Evolutionary conservation across 768 basidiomycete genomes (phyloP), one percentile per base, ranked within the genome.

Genomic region (Hygrophoropsis aurantiaca): DNA sequence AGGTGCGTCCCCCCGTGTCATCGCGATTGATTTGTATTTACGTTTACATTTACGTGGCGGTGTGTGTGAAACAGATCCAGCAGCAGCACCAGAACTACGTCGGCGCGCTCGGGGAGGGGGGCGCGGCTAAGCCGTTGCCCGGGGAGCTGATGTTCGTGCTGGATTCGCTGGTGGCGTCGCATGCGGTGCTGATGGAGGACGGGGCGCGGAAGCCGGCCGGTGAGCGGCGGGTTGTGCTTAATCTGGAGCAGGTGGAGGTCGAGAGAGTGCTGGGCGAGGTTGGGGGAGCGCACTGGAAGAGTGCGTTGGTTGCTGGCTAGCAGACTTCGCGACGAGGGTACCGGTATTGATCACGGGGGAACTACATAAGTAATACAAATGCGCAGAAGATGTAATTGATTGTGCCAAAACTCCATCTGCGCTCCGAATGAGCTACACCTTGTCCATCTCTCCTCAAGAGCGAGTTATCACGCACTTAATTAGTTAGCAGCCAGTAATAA

Each of bases 231-330:
- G 73, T 95, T 1, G 67, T 91, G 49, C 69, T 94, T n/a, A 92
- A 91, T 58, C 60, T 95, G 51, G 94, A 95, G 62, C 81, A 84
- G 51, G 73, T 72, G 0, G 94, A 97, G 55, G 86, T 94, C 0
- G 90, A 94, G 66, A 75, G 90, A 45, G 87, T 91, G 20, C 69
- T 97, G 39, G 80, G 88, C 36, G 90, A 91, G 46, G 78, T 90
- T 16, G 93, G 91, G 5, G 87, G 87, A 13, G 54, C 66, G 18
- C 59, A 59, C 8, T 90, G 88, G 88, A 81, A 79, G 68, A 85
- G 72, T 59, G 69, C 68, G n/a, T n/a, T n/a, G n/a, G n/a, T n/a
- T n/a, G n/a, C n/a, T n/a, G n/a, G n/a, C n/a, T n/a, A n/a, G n/a
- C n/a, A n/a, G n/a, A n/a, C n/a, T n/a, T n/a, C n/a, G n/a, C n/a